Conservation (phyloP, 2,329 filamentous ascomycete genomes). For the Trichoderma gracile region DNA sequence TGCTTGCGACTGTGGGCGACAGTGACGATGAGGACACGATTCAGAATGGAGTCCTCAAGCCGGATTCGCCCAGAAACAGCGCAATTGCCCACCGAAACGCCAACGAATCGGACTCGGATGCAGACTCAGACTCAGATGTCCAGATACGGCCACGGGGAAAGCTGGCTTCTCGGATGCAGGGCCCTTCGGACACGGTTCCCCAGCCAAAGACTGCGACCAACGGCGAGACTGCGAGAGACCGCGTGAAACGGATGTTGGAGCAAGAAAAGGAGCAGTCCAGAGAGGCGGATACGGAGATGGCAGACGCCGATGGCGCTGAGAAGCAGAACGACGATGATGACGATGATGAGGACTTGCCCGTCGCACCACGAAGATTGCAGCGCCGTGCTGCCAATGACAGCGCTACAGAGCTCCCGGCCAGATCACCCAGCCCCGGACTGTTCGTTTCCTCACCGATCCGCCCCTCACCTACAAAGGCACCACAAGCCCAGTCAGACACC, state of each 20-base stretch:
- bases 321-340: conserved; percentile 40
- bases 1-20: conserved; percentile 53
- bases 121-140: conserved; percentile 44
- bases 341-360: conserved; percentile 35
- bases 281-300: conserved; percentile 34
- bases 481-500: conserved; percentile 41
- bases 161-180: conserved; percentile 65
- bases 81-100: conserved; percentile 29
- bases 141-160: conserved; percentile 58
- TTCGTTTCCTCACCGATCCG: conserved; percentile 57
- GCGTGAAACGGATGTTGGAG: conserved; percentile 47
- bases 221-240: conserved; percentile 42
- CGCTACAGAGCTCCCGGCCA: conserved; percentile 27
- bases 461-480: conserved; percentile 36
- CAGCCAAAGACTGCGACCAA: conserved; percentile 23
- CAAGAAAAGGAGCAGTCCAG: conserved; percentile 33
- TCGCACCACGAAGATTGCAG: conserved; percentile 45
- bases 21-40: conserved; percentile 49
- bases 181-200: conserved; percentile 31
- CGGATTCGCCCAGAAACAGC: conserved; percentile 18
- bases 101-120: conserved; percentile 50
- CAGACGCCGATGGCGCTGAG: conserved; percentile 38
- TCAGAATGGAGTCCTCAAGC: conserved; percentile 25
- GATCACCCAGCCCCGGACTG: conserved; percentile 48
- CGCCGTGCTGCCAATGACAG: conserved; percentile 40